Base-by-base conservation (phyloP, 2,329 filamentous ascomycete species). In the Mariannaea elegans region DNA sequence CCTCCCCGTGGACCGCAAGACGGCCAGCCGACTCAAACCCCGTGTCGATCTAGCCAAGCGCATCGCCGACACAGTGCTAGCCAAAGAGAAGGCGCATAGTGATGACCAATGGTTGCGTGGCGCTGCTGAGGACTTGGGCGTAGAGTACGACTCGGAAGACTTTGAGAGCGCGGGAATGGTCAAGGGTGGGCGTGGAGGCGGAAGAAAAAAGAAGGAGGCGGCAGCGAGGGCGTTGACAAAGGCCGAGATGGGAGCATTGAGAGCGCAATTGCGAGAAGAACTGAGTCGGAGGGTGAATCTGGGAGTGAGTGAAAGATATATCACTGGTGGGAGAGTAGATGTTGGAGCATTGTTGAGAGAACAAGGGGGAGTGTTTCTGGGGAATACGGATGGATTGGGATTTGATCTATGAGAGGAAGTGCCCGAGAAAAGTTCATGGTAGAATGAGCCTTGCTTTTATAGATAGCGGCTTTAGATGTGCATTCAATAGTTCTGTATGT, bases 91-190 rank as follows among this genome's bases (percentile, higher is more conserved):
- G 77, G 87, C 90, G 9, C 87, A 87, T 55, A 90, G 90, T 70
- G 92, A 97, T 68, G 92, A 97, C 66, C 87, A 92, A 56, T 95
- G 94, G 88, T 81, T 98, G 68, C 87, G 87, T 41, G 87, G 86
- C 46, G 94, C 93, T 0, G 95, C 95, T 0, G 93, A 97, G 58
- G 94, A 98, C 65, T 82, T 99, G 0, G 95, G 95, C 1, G 92
- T 98, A 0, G 94, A 97, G 51, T 97, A 97, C 73, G 93, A 98
- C 72, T 91, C 88, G 61, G 93, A 97, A 32, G 93, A 96, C 44
- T 90, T 97, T 62, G 91, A 90, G 39, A 89, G 93, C 58, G 89
- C 83, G 36, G 83, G 82, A 7, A 86, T 88, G 7, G 83, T 81
- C 53, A 83, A 84, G 70, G 85, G 85, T 47, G 90, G 91, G 0